A percentile compares a stretch with the other conserved stretches of the same genome.
phyloP scores from a whole-genome alignment of 2,329 filamentous ascomycete species.

The Colletotrichum tropicicola region DNA sequence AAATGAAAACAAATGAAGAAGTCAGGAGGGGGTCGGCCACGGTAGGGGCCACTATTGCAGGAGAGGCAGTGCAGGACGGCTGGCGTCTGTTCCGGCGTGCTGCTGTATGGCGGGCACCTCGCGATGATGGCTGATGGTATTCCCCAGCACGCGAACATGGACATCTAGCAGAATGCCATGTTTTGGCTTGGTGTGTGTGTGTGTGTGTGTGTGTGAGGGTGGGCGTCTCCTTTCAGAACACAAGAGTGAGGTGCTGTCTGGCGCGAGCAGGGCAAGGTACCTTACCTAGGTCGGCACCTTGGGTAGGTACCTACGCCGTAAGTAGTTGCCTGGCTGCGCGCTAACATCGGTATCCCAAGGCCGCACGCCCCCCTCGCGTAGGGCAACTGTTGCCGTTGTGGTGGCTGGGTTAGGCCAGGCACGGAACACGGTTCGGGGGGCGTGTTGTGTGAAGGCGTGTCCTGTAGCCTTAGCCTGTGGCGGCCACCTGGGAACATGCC shows the following conservation, averaged over 20 bases:
- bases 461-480: too few species aligned
- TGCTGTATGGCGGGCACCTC: neutral
- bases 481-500: slow-evolving; percentile 13
- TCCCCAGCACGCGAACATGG: slow-evolving; percentile 19
- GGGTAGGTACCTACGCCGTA: too few species aligned
- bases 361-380: neutral
- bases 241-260: too few species aligned
- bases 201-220: slow-evolving; percentile 6
- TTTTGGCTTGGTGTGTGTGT: slow-evolving; percentile 3
- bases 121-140: slow-evolving; percentile 25
- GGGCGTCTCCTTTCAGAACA: neutral
- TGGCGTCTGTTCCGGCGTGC: slow-evolving; percentile 11
- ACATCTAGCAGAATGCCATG: slow-evolving; percentile 27
- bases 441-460: neutral
- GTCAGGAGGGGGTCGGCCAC: neutral
- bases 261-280: too few species aligned
- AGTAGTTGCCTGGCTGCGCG: neutral
- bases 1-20: neutral
- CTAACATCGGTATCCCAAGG: neutral
- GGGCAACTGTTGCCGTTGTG: slow-evolving; percentile 2
- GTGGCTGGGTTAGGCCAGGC: neutral
- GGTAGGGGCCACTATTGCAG: neutral
- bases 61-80: slow-evolving; percentile 20
- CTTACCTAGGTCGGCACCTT: too few species aligned
- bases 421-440: neutral